Evolutionary conservation across 495 filamentous ascomycete species (phyloP).

Genomic region (Aspergillus campestris): DNA sequence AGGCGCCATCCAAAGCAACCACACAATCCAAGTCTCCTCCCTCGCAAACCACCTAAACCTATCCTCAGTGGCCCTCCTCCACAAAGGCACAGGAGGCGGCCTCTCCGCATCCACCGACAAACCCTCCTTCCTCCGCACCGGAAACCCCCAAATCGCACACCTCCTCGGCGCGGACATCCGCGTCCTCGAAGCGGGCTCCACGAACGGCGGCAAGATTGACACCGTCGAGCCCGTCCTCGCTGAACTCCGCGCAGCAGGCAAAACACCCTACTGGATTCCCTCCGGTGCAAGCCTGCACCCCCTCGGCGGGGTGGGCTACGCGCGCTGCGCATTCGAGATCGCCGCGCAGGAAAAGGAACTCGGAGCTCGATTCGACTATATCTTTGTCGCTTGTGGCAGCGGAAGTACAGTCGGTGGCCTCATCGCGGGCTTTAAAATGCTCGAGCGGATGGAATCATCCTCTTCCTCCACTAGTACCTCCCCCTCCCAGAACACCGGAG

Average conservation of each 20-base stretch:
- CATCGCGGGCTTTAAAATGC: conserved; percentile 31
- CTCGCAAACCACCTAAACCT: conserved; percentile 23
- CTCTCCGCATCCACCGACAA: conserved; percentile 9
- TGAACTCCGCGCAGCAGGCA: conserved; percentile 8
- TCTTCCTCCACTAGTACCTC: no score
- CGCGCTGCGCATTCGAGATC: conserved; percentile 31
- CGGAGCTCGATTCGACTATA: conserved; percentile 22
- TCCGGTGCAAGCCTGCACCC: conserved; percentile 34
- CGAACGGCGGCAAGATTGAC: conserved; percentile 7
- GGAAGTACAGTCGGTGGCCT: conserved; percentile 32
- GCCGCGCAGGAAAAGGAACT: conserved; percentile 21
- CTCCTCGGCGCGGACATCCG: conserved; percentile 33
- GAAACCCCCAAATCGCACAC: conserved; percentile 24
- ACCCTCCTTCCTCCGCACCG: conserved; percentile 13
- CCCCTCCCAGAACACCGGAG: not conserved
- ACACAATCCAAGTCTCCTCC: conserved; percentile 32
- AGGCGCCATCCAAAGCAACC: conserved; percentile 35
- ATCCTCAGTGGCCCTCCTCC: conserved; percentile 19
- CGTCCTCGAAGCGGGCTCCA: conserved; percentile 16
- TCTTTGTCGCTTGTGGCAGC: conserved; percentile 34
- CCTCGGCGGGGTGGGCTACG: conserved; percentile 32
- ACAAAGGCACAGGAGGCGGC: conserved; percentile 23
- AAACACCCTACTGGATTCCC: conserved; percentile 30
- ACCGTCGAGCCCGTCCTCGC: conserved; percentile 14
- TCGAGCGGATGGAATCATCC: conserved; percentile 18